Conservation (phyloP, 2,329 filamentous ascomycete species). For the Fusarium austroafricanum region DNA sequence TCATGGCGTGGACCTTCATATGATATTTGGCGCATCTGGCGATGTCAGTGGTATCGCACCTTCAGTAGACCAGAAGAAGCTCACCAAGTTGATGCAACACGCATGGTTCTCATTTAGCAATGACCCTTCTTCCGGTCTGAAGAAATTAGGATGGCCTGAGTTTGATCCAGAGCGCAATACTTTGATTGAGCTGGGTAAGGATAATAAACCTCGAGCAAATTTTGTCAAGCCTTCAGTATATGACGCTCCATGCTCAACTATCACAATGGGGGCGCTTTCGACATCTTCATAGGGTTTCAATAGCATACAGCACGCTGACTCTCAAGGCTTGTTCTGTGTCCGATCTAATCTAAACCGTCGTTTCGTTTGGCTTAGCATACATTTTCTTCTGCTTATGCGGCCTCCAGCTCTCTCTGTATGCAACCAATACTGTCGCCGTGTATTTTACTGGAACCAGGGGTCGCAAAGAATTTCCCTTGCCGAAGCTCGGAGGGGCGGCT, state of each 20-base stretch:
- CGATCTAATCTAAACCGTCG: no score
- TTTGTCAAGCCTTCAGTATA: conserved; percentile 30
- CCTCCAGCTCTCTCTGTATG: no score
- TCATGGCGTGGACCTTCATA: conserved; percentile 61
- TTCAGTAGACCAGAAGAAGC: conserved; percentile 45
- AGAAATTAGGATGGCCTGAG: conserved; percentile 41
- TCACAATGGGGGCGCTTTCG: conserved; percentile 34
- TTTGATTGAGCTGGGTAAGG: conserved; percentile 31
- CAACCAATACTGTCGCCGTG: no score
- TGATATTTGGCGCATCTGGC: conserved; percentile 58
- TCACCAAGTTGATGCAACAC: conserved; percentile 53
- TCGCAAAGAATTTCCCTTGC: conserved; percentile 21
- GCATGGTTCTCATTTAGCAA: conserved; percentile 56
- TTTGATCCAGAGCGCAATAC: conserved; percentile 34
- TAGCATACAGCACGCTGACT: no score
- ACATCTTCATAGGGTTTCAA: neutral
- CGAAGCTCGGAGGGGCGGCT: conserved; percentile 29
- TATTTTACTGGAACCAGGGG: conserved; percentile 21
- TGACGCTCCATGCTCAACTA: conserved; percentile 32
- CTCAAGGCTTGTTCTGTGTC: no score
- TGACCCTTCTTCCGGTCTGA: conserved; percentile 52
- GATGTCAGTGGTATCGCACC: conserved; percentile 54
- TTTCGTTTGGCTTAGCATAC: no score
- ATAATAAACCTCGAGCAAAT: neutral
- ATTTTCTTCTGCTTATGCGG: no score